Conservation (phyloP, 2,329 filamentous ascomycete species). For the Penicillium sp. region DNA sequence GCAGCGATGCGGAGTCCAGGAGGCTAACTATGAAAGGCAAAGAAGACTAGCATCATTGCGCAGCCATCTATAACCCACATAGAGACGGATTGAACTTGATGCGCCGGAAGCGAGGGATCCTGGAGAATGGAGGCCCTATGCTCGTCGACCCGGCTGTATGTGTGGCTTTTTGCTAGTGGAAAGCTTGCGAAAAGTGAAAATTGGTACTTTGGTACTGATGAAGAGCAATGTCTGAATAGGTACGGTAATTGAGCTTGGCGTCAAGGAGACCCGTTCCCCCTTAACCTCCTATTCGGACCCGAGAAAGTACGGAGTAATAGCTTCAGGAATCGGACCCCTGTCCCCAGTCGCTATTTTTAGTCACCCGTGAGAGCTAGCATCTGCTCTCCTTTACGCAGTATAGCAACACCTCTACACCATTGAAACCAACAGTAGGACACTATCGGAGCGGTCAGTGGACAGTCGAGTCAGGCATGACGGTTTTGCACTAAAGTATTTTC, state of each 20-base stretch:
- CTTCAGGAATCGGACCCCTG: background rate
- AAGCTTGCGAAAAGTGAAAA: background rate
- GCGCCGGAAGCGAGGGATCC: constrained; percentile 5
- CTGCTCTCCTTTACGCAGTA: background rate
- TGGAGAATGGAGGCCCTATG: constrained; percentile 8
- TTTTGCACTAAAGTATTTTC: too few relatives aligned
- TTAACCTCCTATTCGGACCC: background rate
- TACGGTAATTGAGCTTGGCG: background rate
- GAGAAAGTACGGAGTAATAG: background rate
- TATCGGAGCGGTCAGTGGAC: constrained; percentile 9
- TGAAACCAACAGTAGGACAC: background rate
- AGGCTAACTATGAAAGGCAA: constrained; percentile 2
- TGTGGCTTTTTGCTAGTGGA: constrained; percentile 15
- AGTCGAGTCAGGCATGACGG: constrained; percentile 5
- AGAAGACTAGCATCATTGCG: background rate
- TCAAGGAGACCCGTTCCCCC: background rate
- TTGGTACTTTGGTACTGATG: background rate
- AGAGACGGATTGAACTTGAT: background rate
- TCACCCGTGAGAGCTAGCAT: constrained; percentile 5
- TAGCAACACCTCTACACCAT: background rate
- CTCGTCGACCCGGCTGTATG: constrained; percentile 5
- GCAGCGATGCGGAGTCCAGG: constrained; percentile 1
- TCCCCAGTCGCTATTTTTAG: constrained; percentile 5
- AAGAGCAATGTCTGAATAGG: background rate
- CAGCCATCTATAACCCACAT: constrained; percentile 2